Evolutionary conservation across 257 asterid species (phyloP).

Genomic region (Capsicum pubescens): DNA sequence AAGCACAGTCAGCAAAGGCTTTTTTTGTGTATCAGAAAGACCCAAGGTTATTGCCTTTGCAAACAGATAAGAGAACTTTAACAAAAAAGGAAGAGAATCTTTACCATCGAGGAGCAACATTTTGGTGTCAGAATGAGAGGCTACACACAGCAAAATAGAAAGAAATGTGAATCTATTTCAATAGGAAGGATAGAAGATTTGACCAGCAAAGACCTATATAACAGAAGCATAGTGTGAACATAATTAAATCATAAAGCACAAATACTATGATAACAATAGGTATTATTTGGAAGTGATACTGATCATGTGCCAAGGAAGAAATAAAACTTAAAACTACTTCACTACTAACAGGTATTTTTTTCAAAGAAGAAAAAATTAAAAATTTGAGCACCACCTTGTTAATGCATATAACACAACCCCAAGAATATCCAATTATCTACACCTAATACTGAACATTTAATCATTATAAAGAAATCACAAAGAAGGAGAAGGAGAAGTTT

Average conservation of each 20-base stretch:
- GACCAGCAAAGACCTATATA: background rate
- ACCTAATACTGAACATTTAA: background rate
- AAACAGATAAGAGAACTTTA: background rate
- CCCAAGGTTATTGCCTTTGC: background rate
- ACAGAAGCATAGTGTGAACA: background rate
- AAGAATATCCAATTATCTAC: background rate
- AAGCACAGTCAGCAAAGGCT: background rate
- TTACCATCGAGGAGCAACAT: constrained; percentile 42
- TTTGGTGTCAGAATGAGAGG: constrained; percentile 45
- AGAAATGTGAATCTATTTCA: background rate
- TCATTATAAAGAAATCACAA: no score
- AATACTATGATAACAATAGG: background rate
- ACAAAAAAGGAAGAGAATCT: background rate
- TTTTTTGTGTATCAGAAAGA: background rate
- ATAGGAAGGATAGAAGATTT: constrained; percentile 15
- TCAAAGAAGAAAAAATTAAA: background rate
- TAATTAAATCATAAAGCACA: background rate
- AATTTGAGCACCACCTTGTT: background rate
- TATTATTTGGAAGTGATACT: background rate
- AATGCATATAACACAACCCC: background rate
- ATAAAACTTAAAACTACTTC: background rate
- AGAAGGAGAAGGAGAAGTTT: background rate
- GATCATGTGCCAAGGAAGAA: background rate
- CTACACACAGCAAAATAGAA: constrained; percentile 46
- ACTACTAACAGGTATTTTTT: background rate